Percentiles rank a stretch among this genome's conserved stretches.
Evolutionary conservation across 2,329 filamentous ascomycete genomes (phyloP).

Genomic region (Cladophialophora bantiana): DNA sequence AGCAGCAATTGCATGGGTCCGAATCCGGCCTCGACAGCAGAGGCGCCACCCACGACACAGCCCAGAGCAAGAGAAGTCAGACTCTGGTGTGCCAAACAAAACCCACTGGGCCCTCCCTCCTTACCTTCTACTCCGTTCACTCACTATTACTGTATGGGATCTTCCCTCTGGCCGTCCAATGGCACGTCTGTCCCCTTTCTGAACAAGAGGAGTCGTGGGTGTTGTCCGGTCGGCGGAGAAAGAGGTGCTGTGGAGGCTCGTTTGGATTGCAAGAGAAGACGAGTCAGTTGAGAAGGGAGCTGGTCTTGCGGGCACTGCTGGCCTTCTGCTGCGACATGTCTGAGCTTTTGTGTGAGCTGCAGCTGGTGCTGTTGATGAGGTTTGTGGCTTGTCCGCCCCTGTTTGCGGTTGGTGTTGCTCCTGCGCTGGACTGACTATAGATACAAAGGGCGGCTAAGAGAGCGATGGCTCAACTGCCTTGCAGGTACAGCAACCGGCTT

Average conservation of each 20-base stretch:
- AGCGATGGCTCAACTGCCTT: not conserved
- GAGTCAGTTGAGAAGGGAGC: conserved; percentile 27
- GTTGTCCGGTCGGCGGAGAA: not conserved
- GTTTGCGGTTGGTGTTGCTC: not conserved
- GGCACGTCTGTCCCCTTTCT: not conserved
- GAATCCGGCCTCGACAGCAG: conserved; percentile 2
- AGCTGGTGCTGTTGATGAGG: not conserved
- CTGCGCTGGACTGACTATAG: not conserved
- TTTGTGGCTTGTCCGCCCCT: not conserved
- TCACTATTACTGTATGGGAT: not conserved
- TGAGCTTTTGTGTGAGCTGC: conserved; percentile 27
- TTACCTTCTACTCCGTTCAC: not conserved
- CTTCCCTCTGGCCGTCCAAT: not conserved
- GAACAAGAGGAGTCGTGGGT: not conserved
- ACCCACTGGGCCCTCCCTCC: not conserved
- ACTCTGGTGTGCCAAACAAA: not conserved
- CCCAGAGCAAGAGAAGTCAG: not conserved
- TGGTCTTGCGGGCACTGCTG: conserved; percentile 14
- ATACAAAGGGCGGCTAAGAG: not conserved
- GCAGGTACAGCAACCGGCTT: conserved; percentile 21
- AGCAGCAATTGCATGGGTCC: not conserved
- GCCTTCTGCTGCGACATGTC: conserved; percentile 31
- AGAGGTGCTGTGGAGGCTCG: not conserved
- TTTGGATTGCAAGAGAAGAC: conserved; percentile 12
- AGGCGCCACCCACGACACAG: conserved; percentile 14